Percentiles rank a stretch among this genome's conserved stretches.
Evolutionary conservation across 768 basidiomycete genomes (phyloP).

Genomic region (Tricholoma saponaceum): DNA sequence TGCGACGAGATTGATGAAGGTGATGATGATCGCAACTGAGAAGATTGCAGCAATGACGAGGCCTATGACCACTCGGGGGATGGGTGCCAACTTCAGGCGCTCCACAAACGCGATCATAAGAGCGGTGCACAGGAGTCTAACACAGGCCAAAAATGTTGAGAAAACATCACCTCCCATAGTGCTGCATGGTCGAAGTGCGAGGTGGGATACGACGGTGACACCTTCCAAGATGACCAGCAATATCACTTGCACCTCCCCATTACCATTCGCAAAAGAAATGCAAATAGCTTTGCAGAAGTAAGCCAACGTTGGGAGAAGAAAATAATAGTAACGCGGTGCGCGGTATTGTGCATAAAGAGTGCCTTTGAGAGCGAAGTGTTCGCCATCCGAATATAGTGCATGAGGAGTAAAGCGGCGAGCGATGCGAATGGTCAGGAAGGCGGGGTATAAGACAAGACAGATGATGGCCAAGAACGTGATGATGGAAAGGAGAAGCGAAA

Average conservation of each 20-base stretch:
- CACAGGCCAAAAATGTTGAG: constrained; percentile 58
- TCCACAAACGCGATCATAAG: constrained; percentile 77
- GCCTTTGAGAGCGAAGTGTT: constrained; percentile 39
- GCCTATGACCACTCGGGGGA: constrained; percentile 80
- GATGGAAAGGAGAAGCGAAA: constrained; percentile 76
- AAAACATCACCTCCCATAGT: constrained; percentile 72
- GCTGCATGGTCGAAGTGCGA: constrained; percentile 59
- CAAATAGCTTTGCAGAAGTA: constrained; percentile 68
- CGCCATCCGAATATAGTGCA: constrained; percentile 28
- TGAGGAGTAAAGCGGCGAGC: constrained; percentile 26
- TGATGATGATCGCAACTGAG: constrained; percentile 63
- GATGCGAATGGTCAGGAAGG: constrained; percentile 45
- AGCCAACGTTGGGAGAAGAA: constrained; percentile 50
- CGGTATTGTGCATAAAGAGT: constrained; percentile 70
- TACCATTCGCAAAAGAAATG: constrained; percentile 59
- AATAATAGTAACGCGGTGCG: constrained; percentile 63
- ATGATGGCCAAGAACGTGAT: constrained; percentile 54
- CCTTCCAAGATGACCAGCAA: constrained; percentile 64
- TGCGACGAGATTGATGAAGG: constrained; percentile 63
- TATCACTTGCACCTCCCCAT: constrained; percentile 67
- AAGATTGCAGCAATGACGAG: constrained; percentile 69
- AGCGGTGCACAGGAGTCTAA: constrained; percentile 65
- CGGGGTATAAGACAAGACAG: constrained; percentile 44
- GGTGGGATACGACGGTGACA: constrained; percentile 46
- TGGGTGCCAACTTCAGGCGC: constrained; percentile 57